Base-by-base conservation (phyloP, 2,329 filamentous ascomycete species). In the Bipolaris bicolor region DNA sequence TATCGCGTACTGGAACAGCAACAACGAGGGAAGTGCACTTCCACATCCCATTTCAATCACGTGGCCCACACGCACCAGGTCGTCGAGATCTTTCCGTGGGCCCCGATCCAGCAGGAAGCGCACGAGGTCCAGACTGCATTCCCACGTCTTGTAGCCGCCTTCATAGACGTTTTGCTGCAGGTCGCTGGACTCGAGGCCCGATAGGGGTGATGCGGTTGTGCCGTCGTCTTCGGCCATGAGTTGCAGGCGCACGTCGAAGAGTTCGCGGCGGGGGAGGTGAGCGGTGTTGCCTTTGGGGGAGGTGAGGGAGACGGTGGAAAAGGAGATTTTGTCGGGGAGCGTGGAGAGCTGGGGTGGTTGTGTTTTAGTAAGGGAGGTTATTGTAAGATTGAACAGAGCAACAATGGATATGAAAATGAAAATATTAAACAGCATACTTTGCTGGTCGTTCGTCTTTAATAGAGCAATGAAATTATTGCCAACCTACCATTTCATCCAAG, bases 131-230 rank as follows among this genome's bases (percentile, higher is more conserved):
- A 92, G 82, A 58, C 89, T 91, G 77, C 90, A 93, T 78, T 95
- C 91, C 91, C 91, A 95, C 68, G 89, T 93, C 80, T 95, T 95
- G 80, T 94, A 92, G 22, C 91, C 91, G 55, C 91, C 91, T 77
- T 95, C 91, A 76, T 95, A 95, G 58, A 94, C 85, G 49, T 90
- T 90, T 53, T 90, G 90, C 74, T 87, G 89, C 63, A 95, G 88
- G 75, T 95, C 91, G 62, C 90, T 53, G 31, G 20, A 13, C 11
- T 7, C 62, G 18, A 70, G 77, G 29, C 65, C 78, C 10, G 76
- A 69, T 2, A 71, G 55, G 5, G 66, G 56, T 34, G 58, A 60
- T 3, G 57, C 68, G 58, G 40, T 75, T 0, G 73, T 70, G 36
- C 73, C 71, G 46, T 78, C 85, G 51, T 82, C 80, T 69, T 88